Conservation (phyloP, 129 eudicot genomes). For the Kitagawia praeruptora region DNA sequence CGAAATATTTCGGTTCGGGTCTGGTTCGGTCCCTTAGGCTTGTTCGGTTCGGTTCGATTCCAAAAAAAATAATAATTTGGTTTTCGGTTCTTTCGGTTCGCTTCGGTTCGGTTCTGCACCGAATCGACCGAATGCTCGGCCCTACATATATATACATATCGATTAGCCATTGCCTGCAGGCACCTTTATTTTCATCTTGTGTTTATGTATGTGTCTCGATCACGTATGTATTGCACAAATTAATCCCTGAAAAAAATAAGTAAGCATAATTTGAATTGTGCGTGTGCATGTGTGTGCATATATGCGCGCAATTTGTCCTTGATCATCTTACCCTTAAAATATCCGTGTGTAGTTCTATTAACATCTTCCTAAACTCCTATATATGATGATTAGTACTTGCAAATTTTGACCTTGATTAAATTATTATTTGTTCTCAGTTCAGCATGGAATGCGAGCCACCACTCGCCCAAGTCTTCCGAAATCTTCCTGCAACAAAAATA, state of each 20-base stretch:
- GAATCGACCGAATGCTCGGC: no score
- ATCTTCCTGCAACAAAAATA: background rate
- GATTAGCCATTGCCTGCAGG: background rate
- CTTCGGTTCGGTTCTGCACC: no score
- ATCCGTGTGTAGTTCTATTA: background rate
- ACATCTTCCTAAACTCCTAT: background rate
- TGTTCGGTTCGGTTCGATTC: no score
- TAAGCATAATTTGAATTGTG: background rate
- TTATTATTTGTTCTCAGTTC: background rate
- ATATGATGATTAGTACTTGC: background rate
- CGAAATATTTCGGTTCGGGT: no score
- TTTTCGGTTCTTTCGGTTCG: no score
- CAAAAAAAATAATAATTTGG: no score
- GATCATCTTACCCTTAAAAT: background rate
- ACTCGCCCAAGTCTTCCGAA: background rate
- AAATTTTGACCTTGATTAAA: background rate
- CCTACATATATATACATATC: no score
- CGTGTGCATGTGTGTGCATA: background rate
- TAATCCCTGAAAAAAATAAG: background rate
- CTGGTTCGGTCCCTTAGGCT: no score
- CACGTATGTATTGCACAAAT: no score
- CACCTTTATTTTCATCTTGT: no score
- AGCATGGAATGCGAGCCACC: slow-evolving; percentile 1
- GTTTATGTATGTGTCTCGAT: no score
- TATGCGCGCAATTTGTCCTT: background rate